phyloP scores from a whole-genome alignment of 768 basidiomycete genomes.

The Omphalotus guepiniiformis region DNA sequence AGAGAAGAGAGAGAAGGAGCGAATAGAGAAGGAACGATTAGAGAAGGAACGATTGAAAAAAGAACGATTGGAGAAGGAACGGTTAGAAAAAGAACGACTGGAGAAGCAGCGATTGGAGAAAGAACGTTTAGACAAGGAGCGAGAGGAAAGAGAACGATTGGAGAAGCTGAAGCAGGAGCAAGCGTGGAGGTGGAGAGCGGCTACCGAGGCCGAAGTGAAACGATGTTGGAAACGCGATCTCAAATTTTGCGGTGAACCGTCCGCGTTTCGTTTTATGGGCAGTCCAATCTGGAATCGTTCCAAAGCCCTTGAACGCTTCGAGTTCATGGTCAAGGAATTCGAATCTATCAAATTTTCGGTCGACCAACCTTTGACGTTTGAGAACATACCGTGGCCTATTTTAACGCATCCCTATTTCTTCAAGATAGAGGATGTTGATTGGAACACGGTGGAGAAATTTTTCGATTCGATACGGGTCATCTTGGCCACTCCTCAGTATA shows the following conservation, averaged over 20 bases:
- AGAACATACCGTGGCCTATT: background rate
- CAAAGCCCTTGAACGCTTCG: background rate
- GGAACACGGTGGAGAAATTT: constrained; percentile 52
- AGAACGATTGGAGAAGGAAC: too few species aligned
- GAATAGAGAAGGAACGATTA: background rate
- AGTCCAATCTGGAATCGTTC: too few species aligned
- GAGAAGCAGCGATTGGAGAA: too few species aligned
- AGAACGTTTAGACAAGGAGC: too few species aligned
- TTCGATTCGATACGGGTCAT: constrained; percentile 36
- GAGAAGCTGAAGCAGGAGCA: too few species aligned
- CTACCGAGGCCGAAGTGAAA: background rate
- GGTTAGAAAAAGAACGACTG: too few species aligned
- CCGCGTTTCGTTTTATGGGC: too few species aligned
- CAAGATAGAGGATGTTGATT: constrained; percentile 45
- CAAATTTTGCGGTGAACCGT: too few species aligned
- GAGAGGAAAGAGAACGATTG: too few species aligned
- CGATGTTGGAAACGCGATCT: too few species aligned
- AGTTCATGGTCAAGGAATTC: background rate
- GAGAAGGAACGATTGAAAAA: too few species aligned
- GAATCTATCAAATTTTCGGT: background rate
- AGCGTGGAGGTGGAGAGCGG: too few species aligned
- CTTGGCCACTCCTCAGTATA: constrained; percentile 41
- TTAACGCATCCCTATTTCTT: constrained; percentile 14
- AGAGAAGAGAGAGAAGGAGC: background rate
- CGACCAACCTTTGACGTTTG: background rate